Base-by-base conservation (phyloP, 2,329 filamentous ascomycete species). In the Arachnomyces sp. region DNA sequence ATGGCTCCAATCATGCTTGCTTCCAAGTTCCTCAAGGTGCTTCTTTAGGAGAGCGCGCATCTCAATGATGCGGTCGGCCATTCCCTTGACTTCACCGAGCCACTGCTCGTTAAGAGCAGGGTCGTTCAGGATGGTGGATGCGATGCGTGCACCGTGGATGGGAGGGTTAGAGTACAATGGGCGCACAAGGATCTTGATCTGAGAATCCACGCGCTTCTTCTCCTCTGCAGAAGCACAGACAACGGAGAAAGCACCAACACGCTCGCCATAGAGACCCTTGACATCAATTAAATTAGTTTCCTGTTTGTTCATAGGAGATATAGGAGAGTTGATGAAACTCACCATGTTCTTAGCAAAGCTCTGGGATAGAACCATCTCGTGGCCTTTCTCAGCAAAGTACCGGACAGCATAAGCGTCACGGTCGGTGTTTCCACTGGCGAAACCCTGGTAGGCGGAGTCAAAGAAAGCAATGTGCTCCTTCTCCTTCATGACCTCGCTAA, bases 271-370 rank as follows among this genome's bases (percentile, higher is more conserved):
- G 48, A 98, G 86, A 71, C 92, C 92, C 83, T 86, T 44, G 13
- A 21, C 8, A 35, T 16, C 8, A 4, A 40, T 28, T 14, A 38
- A 31, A 11, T 25, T 25, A 25, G 28, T 25, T 14, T 11, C n/a
- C 16, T 2, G 28, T 31, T n/a, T n/a, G n/a, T n/a, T n/a, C n/a
- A 12, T 11, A 21, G 4, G 17, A 12, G 3, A 18, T n/a, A 17
- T 2, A 21, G 9, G 9, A 25, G 21, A 5, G 21, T 25, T 25
- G 34, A 31, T 11, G 33, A 21, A 9, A 50, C 72, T 52, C 66
- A 86, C 82, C 90, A 98, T 96, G 79, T 98, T 98, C 84, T 96
- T 96, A 65, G 90, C 90, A 67, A 96, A 96, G 39, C 85, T 92
- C 73, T 96, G 90, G 57, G 85, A 83, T 48, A 96, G 80, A 60